A percentile compares a stretch with the other conserved stretches of the same genome.
These are phyloP conservation scores for Ceratobasidium sp. DNA, from an alignment of 1,284 basidiomycete genomes.

Conservation along the genomic window DNA sequence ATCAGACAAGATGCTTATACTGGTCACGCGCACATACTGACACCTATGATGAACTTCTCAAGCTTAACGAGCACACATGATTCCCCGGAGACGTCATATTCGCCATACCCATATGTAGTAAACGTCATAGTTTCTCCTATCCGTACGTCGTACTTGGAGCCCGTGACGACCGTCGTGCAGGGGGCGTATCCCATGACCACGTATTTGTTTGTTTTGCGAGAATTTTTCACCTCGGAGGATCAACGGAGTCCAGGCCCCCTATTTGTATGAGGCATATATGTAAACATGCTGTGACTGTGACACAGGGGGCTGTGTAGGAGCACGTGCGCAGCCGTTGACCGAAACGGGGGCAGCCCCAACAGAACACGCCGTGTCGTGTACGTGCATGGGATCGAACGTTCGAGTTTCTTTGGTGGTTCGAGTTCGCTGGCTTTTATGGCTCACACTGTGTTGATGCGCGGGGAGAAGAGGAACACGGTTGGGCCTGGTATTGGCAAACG, in stretches of 20 bases:
- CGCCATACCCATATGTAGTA: conserved; percentile 8
- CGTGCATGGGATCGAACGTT: conserved; percentile 42
- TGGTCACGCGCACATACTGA: conserved; percentile 13
- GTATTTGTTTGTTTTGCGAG: not conserved
- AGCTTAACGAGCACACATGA: conserved; percentile 33
- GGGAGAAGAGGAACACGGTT: not conserved
- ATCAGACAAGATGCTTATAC: not conserved
- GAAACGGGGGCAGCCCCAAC: conserved; percentile 13
- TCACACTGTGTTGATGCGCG: not conserved
- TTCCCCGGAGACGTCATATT: conserved; percentile 42
- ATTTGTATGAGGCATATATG: conserved; percentile 18
- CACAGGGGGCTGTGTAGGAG: conserved; percentile 8
- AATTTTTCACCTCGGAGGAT: conserved; percentile 15
- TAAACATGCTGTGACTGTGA: conserved; percentile 22
- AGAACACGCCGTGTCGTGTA: conserved; percentile 19
- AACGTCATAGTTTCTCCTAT: conserved; percentile 29
- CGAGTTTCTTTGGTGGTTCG: conserved; percentile 7
- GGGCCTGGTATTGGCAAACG: conserved; percentile 11
- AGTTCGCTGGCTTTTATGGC: conserved; percentile 26
- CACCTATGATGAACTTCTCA: conserved; percentile 42
- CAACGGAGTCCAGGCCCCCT: conserved; percentile 20
- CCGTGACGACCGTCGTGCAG: conserved; percentile 25
- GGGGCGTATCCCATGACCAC: conserved; percentile 20
- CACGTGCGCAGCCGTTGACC: conserved; percentile 37
- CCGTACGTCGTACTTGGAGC: not conserved